These are phyloP conservation scores for Phytophthora pini DNA, from an alignment of 352 stramenopile genomes.

Conservation along the genomic window DNA sequence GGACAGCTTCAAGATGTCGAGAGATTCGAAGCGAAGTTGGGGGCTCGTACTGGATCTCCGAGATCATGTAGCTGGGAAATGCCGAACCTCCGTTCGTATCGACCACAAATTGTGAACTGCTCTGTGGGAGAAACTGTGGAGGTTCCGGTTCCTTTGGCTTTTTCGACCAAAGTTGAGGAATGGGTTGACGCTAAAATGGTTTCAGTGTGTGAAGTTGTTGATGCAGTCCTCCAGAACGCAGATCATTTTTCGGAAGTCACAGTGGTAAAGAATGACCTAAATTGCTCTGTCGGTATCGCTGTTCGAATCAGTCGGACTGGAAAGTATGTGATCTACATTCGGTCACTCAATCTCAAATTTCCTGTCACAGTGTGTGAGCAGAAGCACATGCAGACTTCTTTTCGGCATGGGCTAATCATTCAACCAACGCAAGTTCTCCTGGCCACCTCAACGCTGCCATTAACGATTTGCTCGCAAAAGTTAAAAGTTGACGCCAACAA, in stretches of 20 bases:
- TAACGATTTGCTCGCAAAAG: slow-evolving; percentile 41
- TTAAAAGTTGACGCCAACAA: slow-evolving; percentile 18
- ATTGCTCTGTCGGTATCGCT: slow-evolving; percentile 25
- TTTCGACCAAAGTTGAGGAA: slow-evolving; percentile 25
- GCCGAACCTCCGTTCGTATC: slow-evolving; percentile 47
- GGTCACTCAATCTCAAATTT: slow-evolving; percentile 43
- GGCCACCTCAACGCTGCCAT: slow-evolving; percentile 19
- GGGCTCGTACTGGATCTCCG: not conserved
- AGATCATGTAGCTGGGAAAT: slow-evolving; percentile 48
- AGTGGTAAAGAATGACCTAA: slow-evolving; percentile 28
- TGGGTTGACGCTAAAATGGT: slow-evolving; percentile 41
- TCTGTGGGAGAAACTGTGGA: slow-evolving; percentile 34
- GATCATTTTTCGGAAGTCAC: slow-evolving; percentile 13
- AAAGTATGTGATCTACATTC: slow-evolving; percentile 42
- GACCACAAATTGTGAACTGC: slow-evolving; percentile 44
- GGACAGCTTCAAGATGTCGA: slow-evolving; percentile 36
- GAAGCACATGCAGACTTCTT: slow-evolving; percentile 18
- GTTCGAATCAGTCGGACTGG: slow-evolving; percentile 34
- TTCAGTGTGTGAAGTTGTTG: slow-evolving; percentile 39
- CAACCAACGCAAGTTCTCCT: slow-evolving; percentile 28
- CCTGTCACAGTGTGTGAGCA: slow-evolving; percentile 39
- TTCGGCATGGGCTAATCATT: slow-evolving; percentile 24
- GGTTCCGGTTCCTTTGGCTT: slow-evolving; percentile 44
- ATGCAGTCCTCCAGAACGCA: slow-evolving; percentile 36
- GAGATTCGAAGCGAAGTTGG: slow-evolving; percentile 24